These are phyloP conservation scores for Ganoderma multipileum DNA, from an alignment of 1,284 basidiomycete genomes.

Conservation along the genomic window DNA sequence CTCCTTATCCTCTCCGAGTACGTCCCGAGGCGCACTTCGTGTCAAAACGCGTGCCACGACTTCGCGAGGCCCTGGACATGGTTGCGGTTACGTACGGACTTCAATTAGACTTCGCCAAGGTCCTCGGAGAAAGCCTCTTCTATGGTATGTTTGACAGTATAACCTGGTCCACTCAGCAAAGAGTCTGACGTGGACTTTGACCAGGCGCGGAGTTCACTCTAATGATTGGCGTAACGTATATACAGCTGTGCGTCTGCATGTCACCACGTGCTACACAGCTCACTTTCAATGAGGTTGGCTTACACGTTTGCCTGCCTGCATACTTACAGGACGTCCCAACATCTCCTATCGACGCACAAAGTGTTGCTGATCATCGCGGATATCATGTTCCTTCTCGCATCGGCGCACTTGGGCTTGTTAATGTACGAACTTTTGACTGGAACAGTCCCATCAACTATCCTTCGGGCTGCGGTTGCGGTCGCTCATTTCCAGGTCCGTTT, in stretches of 20 bases:
- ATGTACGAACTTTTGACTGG: constrained; percentile 15
- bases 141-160: constrained; percentile 12
- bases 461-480: constrained; percentile 14
- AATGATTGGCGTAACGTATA: constrained; percentile 12
- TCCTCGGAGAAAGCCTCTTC: constrained; percentile 18
- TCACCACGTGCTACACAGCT: background rate
- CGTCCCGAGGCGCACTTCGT: background rate
- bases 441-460: constrained; percentile 2
- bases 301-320: background rate
- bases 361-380: constrained; percentile 12
- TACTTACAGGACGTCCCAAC: constrained; percentile 12
- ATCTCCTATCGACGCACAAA: constrained; percentile 17
- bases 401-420: constrained; percentile 15
- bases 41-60: background rate
- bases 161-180: background rate
- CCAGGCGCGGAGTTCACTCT: constrained; percentile 14
- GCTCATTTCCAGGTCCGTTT: constrained; percentile 7
- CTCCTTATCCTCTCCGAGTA: background rate
- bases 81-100: constrained; percentile 9
- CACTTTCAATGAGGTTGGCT: background rate
- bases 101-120: constrained; percentile 17
- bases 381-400: constrained; percentile 14
- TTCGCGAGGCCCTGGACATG: background rate
- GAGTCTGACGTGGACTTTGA: background rate
- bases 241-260: constrained; percentile 14